Base-by-base conservation (phyloP, 1,284 basidiomycete species). In the Amylostereum areolatum region DNA sequence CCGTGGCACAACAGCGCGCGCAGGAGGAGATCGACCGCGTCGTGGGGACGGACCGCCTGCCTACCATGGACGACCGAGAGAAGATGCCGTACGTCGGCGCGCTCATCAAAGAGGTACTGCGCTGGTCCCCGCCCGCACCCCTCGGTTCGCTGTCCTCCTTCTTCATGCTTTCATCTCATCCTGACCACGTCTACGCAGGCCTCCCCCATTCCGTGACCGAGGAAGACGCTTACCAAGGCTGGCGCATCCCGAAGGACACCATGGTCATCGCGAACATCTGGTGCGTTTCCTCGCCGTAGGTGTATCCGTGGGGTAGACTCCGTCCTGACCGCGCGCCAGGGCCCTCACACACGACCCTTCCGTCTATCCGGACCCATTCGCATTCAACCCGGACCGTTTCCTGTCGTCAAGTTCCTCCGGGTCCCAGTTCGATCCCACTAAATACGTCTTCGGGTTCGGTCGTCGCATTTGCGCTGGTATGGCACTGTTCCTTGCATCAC, bases 1-100 rank as follows among this genome's bases (percentile, higher is more conserved):
- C 82, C 1, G 70, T 70, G 4, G 70, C 68, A 2, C 69, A 78
- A 40, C 63, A 57, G 37, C 72, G 71, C 48, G 76, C 79, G 2
- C 80, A 82, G 56, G 63, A 68, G 24, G 82, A 84, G 51, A 70
- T 84, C 18, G 80, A 83, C 51, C 49, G 53, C 1, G 71, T 80
- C 2, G 64, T 79, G 8, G 75, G 75, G 7, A 52, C 56, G 2
- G 71, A 74, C 37, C 66, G 78, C 8, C 62, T 84, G 8, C 83
- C 81, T 47, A 43, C n/a, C 27, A 12, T 43, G 7, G 68, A 62
- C 8, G 81, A 85, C 57, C 63, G 78, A 4, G 53, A 62, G 2
- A 64, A 60, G 1, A 55, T 84, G 36, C 77, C 79, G 2, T 81
- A 73, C n/a, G 71, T 74, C 52, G 65, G 78, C 28, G 72, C 74